These are phyloP conservation scores for Tuber calosporum DNA, from an alignment of 495 filamentous ascomycete species.

Conservation along the genomic window DNA sequence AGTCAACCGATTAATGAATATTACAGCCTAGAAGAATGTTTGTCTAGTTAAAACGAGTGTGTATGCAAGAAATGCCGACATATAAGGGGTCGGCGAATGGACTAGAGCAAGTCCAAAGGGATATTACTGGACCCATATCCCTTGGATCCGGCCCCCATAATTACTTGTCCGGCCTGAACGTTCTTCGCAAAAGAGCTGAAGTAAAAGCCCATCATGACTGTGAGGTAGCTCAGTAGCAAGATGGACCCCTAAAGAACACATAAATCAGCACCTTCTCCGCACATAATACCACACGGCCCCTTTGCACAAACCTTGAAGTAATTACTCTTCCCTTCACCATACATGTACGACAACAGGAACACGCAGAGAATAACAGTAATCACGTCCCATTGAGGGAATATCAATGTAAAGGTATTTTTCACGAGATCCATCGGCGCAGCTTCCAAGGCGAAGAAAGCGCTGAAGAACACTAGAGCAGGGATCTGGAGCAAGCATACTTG, in stretches of 20 bases:
- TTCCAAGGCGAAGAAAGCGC: slow-evolving; percentile 54
- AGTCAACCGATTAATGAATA: background rate
- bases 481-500: slow-evolving; percentile 98
- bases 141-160: slow-evolving; percentile 35
- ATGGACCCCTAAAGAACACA: slow-evolving; percentile 61
- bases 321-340: slow-evolving; percentile 94
- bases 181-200: slow-evolving; percentile 48
- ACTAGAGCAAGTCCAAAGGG: background rate
- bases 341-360: slow-evolving; percentile 94
- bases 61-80: background rate
- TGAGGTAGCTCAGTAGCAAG: slow-evolving; percentile 84
- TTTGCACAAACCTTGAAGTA: slow-evolving; percentile 57
- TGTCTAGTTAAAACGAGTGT: background rate
- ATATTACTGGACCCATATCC: slow-evolving; percentile 16
- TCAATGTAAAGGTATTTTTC: slow-evolving; percentile 79
- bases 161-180: slow-evolving; percentile 19
- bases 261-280: slow-evolving; percentile 9
- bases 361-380: slow-evolving; percentile 95
- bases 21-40: background rate
- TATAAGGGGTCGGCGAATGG: background rate
- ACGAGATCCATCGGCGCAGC: slow-evolving; percentile 55
- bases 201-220: slow-evolving; percentile 87
- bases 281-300: background rate
- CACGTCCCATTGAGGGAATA: slow-evolving; percentile 99
- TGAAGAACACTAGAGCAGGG: slow-evolving; percentile 86